Evolutionary conservation across 1,284 basidiomycete genomes (phyloP).

Genomic region (Xerocomus nothofagi): DNA sequence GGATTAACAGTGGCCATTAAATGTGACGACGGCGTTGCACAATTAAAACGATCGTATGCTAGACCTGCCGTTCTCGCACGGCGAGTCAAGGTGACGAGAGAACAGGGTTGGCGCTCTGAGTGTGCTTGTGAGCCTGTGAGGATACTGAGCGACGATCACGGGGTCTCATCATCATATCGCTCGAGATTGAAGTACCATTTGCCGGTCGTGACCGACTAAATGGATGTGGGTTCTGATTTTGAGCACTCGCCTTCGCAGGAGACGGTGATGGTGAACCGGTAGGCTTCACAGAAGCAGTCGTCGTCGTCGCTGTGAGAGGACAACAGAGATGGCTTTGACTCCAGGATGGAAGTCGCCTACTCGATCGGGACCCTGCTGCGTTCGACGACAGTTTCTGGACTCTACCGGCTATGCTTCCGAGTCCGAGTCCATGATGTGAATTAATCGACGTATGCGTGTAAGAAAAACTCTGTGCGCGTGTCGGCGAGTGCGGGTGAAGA

Average conservation of each 20-base stretch:
- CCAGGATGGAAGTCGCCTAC: slow-evolving; percentile 17
- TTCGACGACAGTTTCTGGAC: slow-evolving; percentile 13
- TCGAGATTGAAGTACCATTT: slow-evolving; percentile 1
- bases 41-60: neutral
- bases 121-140: slow-evolving; percentile 4
- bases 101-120: neutral
- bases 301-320: neutral
- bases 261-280: neutral
- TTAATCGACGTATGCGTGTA: neutral
- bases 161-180: neutral
- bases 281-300: neutral
- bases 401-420: slow-evolving; percentile 2
- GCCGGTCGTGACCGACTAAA: neutral
- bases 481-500: slow-evolving; percentile 12
- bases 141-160: slow-evolving; percentile 5
- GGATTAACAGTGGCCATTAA: neutral
- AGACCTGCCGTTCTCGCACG: slow-evolving; percentile 3
- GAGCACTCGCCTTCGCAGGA: neutral
- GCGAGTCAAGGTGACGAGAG: neutral
- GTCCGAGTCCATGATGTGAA: neutral
- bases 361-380: slow-evolving; percentile 6
- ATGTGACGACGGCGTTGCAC: neutral
- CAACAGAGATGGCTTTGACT: slow-evolving; percentile 1
- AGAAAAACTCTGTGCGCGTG: slow-evolving; percentile 15
- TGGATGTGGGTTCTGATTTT: neutral